These are phyloP conservation scores for Schwanniomyces etchellsii DNA, from an alignment of 1,139 yeast species.

Conservation along the genomic window DNA sequence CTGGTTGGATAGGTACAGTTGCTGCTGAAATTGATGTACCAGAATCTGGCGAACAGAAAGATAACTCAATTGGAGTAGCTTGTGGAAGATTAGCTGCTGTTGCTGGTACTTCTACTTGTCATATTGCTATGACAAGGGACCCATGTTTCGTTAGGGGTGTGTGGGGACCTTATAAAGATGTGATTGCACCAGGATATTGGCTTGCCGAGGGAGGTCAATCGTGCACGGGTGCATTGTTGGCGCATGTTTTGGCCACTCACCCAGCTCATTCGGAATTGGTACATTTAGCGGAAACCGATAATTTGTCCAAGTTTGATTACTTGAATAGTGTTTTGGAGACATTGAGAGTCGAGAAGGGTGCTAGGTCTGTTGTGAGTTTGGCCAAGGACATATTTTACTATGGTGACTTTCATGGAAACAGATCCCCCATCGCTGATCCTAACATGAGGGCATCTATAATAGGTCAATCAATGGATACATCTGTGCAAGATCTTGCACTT, in stretches of 20 bases:
- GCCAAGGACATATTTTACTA: slow-evolving; percentile 86
- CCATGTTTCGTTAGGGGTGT: slow-evolving; percentile 93
- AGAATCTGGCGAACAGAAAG: slow-evolving; percentile 32
- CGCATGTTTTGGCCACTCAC: slow-evolving; percentile 84
- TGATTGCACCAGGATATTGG: slow-evolving; percentile 85
- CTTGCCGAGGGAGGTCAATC: slow-evolving; percentile 99
- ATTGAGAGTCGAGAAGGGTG: slow-evolving; percentile 48
- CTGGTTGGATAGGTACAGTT: slow-evolving; percentile 98
- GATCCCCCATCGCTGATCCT: slow-evolving; percentile 95
- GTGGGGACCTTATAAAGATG: slow-evolving; percentile 98
- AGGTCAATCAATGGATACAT: slow-evolving; percentile 88
- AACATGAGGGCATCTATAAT: slow-evolving; percentile 89
- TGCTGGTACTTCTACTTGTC: slow-evolving; percentile 98
- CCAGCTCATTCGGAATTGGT: slow-evolving; percentile 78
- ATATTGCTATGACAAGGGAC: slow-evolving; percentile 78
- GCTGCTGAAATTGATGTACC: slow-evolving; percentile 73
- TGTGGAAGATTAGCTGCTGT: slow-evolving; percentile 93
- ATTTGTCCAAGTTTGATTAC: slow-evolving; percentile 74
- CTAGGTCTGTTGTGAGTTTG: slow-evolving; percentile 70
- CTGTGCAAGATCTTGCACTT: slow-evolving; percentile 77
- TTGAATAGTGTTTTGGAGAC: slow-evolving; percentile 70
- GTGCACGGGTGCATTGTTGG: slow-evolving; percentile 90
- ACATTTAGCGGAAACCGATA: slow-evolving; percentile 56
- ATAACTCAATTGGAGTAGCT: slow-evolving; percentile 48
- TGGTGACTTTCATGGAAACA: slow-evolving; percentile 94